Evolutionary conservation across 768 basidiomycete species (phyloP).

Genomic region (Phaeotremella skinneri): DNA sequence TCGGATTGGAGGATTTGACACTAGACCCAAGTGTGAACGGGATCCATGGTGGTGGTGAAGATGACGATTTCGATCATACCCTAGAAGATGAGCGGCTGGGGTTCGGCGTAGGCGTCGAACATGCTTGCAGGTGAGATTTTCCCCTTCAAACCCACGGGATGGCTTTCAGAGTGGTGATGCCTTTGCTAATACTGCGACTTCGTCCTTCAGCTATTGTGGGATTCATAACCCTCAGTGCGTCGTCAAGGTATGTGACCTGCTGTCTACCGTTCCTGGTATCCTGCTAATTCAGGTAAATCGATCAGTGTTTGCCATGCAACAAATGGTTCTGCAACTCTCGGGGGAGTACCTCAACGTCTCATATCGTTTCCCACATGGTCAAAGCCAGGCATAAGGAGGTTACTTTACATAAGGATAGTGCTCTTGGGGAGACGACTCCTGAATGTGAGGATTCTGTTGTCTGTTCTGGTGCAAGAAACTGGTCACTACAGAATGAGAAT

Average conservation of each 20-base stretch:
- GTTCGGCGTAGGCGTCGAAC: conserved; percentile 51
- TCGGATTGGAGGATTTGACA: not conserved
- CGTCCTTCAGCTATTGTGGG: conserved; percentile 77
- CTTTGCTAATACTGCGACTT: too few species aligned
- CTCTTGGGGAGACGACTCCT: conserved; percentile 93
- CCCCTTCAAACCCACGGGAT: not conserved
- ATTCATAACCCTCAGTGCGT: conserved; percentile 97
- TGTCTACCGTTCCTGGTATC: not conserved
- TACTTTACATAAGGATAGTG: conserved; percentile 89
- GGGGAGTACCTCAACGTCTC: conserved; percentile 95
- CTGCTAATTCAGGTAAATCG: conserved; percentile 2
- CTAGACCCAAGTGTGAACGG: conserved; percentile 2
- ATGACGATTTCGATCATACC: conserved; percentile 31
- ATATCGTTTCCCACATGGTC: conserved; percentile 98
- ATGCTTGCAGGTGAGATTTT: conserved; percentile 83
- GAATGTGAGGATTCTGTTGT: conserved; percentile 62
- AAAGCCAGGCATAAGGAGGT: conserved; percentile 99
- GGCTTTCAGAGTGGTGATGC: too few species aligned
- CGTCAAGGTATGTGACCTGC: conserved; percentile 62
- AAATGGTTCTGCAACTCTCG: conserved; percentile 90
- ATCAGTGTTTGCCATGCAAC: conserved; percentile 48
- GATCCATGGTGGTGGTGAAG: conserved; percentile 21
- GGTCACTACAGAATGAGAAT: not conserved
- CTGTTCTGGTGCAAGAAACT: not conserved
- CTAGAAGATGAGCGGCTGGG: conserved; percentile 21